Percentiles rank a stretch among this genome's conserved stretches.
Conservation (phyloP, 2,329 filamentous ascomycete genomes). For the Fusarium newnesense region DNA sequence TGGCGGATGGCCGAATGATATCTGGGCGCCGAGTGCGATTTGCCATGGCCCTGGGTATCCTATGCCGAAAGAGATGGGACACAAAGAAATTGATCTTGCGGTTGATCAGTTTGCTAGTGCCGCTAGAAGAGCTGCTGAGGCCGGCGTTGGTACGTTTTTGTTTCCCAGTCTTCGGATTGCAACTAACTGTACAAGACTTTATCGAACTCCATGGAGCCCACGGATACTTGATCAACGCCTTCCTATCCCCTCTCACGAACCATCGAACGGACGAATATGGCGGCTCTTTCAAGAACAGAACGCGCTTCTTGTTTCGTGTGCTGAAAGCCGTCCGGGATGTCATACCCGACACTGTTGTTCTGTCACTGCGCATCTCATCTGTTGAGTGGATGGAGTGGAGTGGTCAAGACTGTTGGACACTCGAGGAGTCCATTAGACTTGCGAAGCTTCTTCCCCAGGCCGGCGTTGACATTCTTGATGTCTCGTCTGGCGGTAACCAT, state of each 20-base stretch:
- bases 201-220: constrained; percentile 6
- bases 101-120: background rate
- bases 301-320: constrained; percentile 65
- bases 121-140: background rate
- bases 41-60: background rate
- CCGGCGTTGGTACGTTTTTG: background rate
- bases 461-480: constrained; percentile 85
- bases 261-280: constrained; percentile 71
- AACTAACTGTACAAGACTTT: background rate
- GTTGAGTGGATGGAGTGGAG: constrained; percentile 69
- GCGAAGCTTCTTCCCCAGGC: constrained; percentile 68
- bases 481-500: constrained; percentile 80
- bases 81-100: background rate
- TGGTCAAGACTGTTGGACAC: constrained; percentile 67
- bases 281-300: constrained; percentile 72
- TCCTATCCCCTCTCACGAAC: background rate
- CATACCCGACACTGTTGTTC: constrained; percentile 65
- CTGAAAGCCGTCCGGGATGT: constrained; percentile 59
- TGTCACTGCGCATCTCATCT: constrained; percentile 67
- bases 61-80: background rate
- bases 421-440: constrained; percentile 61
- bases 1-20: background rate
- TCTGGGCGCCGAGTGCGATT: background rate
- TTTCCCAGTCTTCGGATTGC: accelerated
- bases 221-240: background rate